Percentiles rank a stretch among this genome's conserved stretches.
These are phyloP conservation scores for Peziza echinospora DNA, from an alignment of 495 filamentous ascomycete species.

Conservation along the genomic window DNA sequence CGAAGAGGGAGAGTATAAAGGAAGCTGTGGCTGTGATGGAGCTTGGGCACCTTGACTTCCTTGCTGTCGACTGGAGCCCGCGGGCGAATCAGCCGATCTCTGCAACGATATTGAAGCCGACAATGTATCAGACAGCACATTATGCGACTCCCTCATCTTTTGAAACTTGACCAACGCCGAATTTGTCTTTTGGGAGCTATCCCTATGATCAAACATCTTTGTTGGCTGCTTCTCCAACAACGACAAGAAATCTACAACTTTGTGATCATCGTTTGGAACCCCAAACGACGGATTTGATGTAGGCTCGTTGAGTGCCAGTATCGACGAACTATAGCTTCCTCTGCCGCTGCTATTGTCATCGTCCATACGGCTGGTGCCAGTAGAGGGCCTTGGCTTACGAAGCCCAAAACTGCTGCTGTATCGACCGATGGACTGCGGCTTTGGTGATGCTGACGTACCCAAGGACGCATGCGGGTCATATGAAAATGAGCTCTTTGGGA, in stretches of 20 bases:
- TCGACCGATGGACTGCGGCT: constrained; percentile 43
- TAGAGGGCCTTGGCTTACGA: constrained; percentile 52
- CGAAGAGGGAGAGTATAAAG: constrained; percentile 62
- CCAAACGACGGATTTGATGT: constrained; percentile 33
- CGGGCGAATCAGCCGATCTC: constrained; percentile 33
- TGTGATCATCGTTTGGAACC: constrained; percentile 8
- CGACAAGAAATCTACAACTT: constrained; percentile 17
- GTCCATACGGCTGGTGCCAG: constrained; percentile 49
- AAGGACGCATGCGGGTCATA: constrained; percentile 1
- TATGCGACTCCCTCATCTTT: constrained; percentile 76
- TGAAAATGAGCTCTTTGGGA: background rate
- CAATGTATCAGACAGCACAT: constrained; percentile 69
- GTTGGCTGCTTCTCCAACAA: constrained; percentile 14
- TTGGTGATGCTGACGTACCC: constrained; percentile 41
- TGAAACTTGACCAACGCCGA: constrained; percentile 49
- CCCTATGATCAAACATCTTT: constrained; percentile 12
- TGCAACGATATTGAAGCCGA: constrained; percentile 63
- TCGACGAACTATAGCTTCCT: constrained; percentile 61
- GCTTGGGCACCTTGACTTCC: background rate
- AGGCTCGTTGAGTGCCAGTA: constrained; percentile 66
- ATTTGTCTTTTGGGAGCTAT: constrained; percentile 8
- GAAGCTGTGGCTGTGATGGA: no score
- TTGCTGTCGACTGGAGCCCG: constrained; percentile 51
- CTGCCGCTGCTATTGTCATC: constrained; percentile 79
- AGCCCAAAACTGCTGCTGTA: constrained; percentile 80